Evolutionary conservation across 2,329 filamentous ascomycete species (phyloP).

Genomic region (Aspergillus hiratsukae): DNA sequence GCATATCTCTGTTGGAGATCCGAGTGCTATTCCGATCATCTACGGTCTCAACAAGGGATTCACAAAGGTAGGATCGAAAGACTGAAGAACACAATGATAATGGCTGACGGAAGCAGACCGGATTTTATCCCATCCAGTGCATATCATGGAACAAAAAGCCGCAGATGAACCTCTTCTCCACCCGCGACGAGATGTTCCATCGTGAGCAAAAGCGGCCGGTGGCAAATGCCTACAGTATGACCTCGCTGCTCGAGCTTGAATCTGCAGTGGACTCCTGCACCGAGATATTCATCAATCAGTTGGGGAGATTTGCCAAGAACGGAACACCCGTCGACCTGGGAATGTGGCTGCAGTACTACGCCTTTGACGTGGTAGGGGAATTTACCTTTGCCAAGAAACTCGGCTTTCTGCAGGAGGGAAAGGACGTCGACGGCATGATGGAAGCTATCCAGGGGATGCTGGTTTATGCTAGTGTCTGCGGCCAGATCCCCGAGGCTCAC

Average conservation of each 20-base stretch:
- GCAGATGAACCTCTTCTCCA: conserved; percentile 20
- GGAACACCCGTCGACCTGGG: conserved; percentile 10
- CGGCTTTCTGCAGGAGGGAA: conserved; percentile 40
- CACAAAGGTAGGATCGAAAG: too few relatives aligned
- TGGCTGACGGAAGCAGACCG: not conserved
- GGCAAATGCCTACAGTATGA: conserved; percentile 26
- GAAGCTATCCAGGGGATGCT: conserved; percentile 25
- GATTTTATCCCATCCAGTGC: conserved; percentile 19
- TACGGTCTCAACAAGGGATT: conserved; percentile 3
- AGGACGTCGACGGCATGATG: conserved; percentile 37
- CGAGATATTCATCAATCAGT: conserved; percentile 13
- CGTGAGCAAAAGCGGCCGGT: conserved; percentile 16
- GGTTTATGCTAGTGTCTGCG: conserved; percentile 24
- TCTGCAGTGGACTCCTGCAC: conserved; percentile 23
- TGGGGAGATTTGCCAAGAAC: conserved; percentile 9
- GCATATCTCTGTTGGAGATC: conserved; percentile 4
- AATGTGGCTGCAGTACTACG: conserved; percentile 29
- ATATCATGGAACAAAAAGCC: conserved; percentile 19
- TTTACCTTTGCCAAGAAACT: conserved; percentile 40
- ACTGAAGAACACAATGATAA: not conserved
- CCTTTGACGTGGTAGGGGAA: conserved; percentile 41
- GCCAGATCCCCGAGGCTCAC: conserved; percentile 26
- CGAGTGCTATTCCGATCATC: not conserved
- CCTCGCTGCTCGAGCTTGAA: conserved; percentile 23
- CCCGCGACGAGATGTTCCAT: conserved; percentile 16